Evolutionary conservation across 2,329 filamentous ascomycete genomes (phyloP), one percentile per base, ranked within the genome.

Genomic region (Aspergillus fijiensis): DNA sequence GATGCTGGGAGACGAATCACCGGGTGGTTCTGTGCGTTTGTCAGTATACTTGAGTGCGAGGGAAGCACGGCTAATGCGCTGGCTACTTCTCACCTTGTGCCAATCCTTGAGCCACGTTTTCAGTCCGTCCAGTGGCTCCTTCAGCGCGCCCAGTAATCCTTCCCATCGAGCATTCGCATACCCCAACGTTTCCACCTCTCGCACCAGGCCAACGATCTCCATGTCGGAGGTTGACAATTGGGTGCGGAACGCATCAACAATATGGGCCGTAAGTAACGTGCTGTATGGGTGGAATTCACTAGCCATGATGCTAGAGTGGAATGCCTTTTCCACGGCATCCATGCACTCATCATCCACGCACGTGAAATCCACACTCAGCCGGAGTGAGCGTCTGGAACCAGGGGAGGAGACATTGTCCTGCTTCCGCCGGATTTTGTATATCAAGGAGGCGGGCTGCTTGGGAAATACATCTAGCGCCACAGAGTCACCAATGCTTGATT

Each of bases 371-470:
- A 97, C 82, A 51, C 85, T 85, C 27, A 98, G 81, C 16, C 88
- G 69, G 19, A 79, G 70, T 25, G 72, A 71, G 12, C 71, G 70
- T n/a, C 69, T 66, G 21, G 70, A 64, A 60, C 72, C 57, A 58
- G 67, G 60, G 14, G 63, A 61, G 14, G 60, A 57, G 16, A 63
- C 59, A 49, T 51, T 57, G 14, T 65, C 57, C 39, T 58, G 58
- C 23, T 65, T 67, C 33, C 68, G 71, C 23, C 66, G 85, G 57
- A 97, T 89, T 70, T 88, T 91, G 78, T 96, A 96, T 0, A 94
- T 79, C 10, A 96, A 76, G 14, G 89, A 90, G 1, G 91, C 89
- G 0, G 94, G 91, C 68, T 96, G 91, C 64, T 89, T 89, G 0
- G 89, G 86, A 67, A 94, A 96, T 3, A 96, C 83, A 50, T 88